Evolutionary conservation across 306 rosid genomes (phyloP), one percentile per base, ranked within the genome.

Genomic region (Corylus avellana): DNA sequence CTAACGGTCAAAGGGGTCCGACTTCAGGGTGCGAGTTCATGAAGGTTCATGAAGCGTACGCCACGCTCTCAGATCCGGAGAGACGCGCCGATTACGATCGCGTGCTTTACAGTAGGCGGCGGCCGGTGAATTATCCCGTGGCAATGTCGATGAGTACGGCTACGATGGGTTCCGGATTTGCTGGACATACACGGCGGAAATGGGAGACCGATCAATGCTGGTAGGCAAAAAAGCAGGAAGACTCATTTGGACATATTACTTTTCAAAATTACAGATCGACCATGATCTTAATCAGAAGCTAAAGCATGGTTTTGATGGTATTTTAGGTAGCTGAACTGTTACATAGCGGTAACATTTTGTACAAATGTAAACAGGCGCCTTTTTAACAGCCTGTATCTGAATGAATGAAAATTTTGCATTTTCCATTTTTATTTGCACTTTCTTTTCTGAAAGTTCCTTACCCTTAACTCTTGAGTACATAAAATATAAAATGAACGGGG

Each of bases 181-280:
- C 70, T 11, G 25, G 50, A 4, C 1, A 13, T 53, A 12, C 22
- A 35, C 46, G 75, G 13, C 74, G 86, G 55, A 78, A 22, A 27
- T 87, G 90, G 90, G 90, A 87, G 74, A 87, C 90, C 20, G 90
- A 87, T 56, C 90, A 87, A 81, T 87, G 90, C 83, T 87, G 86
- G 90, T 87, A 85, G 84, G 35, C 44, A 47, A 63, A 27, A 7
- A 18, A 37, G 5, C 39, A 1, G 13, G 17, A 7, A 50, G 39
- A 49, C 22, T 14, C 8, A 2, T 47, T 27, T 20, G 49, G 25
- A 58, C 35, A n/a, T 8, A 9, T n/a, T 22, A 14, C 64, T 58
- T 10, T 8, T 39, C 3, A 67, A 17, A 37, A 67, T 8, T 17
- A 16, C 12, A 39, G 27, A 63, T 63, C 46, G 9, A 35, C 8